Evolutionary conservation across 352 stramenopile species (phyloP).

Genomic region (Phytophthora sojae): DNA sequence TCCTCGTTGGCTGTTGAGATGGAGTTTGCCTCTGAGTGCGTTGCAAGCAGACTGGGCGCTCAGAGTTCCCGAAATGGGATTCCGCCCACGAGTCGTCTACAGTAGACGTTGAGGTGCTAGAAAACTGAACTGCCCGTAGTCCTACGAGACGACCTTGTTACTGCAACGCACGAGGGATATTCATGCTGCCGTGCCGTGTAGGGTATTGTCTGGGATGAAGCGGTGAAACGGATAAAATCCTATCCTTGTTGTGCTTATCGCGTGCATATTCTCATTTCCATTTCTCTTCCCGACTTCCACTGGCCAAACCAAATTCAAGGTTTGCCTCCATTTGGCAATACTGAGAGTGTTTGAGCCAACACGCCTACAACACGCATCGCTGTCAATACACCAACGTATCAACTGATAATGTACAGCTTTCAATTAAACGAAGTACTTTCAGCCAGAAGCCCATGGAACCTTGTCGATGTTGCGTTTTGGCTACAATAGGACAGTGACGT

Average conservation of each 20-base stretch:
- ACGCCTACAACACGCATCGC: too few species aligned
- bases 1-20: neutral
- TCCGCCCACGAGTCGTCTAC: too few species aligned
- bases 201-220: neutral
- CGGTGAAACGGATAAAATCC: neutral
- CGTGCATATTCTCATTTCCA: constrained; percentile 2
- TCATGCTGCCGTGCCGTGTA: neutral
- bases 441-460: too few species aligned
- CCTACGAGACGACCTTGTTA: neutral
- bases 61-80: neutral
- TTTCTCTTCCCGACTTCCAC: neutral
- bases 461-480: neutral
- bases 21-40: neutral
- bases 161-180: neutral
- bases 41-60: neutral
- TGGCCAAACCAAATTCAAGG: too few species aligned
- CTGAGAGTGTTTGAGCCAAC: too few species aligned
- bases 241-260: neutral
- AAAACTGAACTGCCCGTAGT: neutral
- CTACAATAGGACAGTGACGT: constrained; percentile 33
- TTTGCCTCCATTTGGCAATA: too few species aligned
- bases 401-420: neutral
- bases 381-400: neutral
- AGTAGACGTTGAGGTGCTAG: neutral
- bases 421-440: too few species aligned